phyloP scores from a whole-genome alignment of 83 land plant genomes.

The Picea engelmannii region DNA sequence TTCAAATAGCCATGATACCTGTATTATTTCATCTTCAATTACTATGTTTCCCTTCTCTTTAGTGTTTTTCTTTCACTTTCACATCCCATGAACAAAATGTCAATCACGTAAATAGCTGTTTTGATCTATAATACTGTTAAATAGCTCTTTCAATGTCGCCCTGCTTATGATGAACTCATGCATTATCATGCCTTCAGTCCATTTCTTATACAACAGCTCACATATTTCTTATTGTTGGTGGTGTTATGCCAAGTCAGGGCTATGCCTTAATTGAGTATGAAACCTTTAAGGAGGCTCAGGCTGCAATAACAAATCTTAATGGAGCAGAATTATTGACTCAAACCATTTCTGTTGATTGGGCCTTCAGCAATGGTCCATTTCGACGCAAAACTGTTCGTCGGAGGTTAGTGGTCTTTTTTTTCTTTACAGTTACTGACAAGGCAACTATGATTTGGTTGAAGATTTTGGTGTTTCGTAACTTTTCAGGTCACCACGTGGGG shows the following conservation, averaged over 20 bases:
- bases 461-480: background rate
- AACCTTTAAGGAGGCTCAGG: slow-evolving; percentile 50
- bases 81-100: too few relatives aligned
- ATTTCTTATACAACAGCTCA: too few relatives aligned
- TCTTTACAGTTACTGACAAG: background rate
- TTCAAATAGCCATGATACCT: too few relatives aligned
- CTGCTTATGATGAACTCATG: too few relatives aligned
- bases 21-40: too few relatives aligned
- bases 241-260: slow-evolving; percentile 44
- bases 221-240: too few relatives aligned
- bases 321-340: slow-evolving; percentile 52
- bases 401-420: slow-evolving; percentile 23
- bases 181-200: too few relatives aligned
- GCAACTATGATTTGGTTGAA: background rate
- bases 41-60: too few relatives aligned
- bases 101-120: too few relatives aligned
- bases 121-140: too few relatives aligned
- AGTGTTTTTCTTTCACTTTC: too few relatives aligned
- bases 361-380: slow-evolving; percentile 57
- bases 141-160: too few relatives aligned
- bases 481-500: slow-evolving; percentile 11
- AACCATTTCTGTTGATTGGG: slow-evolving; percentile 61
- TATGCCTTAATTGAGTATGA: slow-evolving; percentile 98
- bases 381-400: slow-evolving; percentile 36
- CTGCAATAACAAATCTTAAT: slow-evolving; percentile 48